A percentile compares a stretch with the other conserved stretches of the same genome.
These are phyloP conservation scores for Exophiala dermatitidis DNA, from an alignment of 2,329 filamentous ascomycete genomes.

Conservation along the genomic window DNA sequence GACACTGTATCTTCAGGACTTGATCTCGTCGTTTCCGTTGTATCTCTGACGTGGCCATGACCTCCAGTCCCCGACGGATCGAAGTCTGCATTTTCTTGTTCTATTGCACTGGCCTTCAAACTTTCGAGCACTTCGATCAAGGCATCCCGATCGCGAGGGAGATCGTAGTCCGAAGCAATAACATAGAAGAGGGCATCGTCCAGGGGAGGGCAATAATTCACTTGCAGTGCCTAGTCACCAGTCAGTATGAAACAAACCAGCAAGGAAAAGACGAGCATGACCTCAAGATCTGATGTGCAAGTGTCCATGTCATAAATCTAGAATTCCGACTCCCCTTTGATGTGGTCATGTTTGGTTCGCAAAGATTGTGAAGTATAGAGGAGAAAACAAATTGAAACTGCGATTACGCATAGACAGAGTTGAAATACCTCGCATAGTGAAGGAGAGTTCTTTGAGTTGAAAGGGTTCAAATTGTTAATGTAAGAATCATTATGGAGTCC, in stretches of 20 bases:
- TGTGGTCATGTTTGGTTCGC: conserved; percentile 10
- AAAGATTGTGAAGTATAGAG: neutral
- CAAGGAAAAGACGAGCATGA: neutral
- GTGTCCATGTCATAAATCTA: conserved; percentile 8
- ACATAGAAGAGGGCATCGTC: conserved; percentile 72
- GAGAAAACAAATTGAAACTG: no score
- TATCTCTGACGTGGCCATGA: conserved; percentile 30
- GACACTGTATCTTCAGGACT: conserved; percentile 15
- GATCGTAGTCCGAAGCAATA: conserved; percentile 66
- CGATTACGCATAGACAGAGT: neutral
- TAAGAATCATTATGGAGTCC: neutral
- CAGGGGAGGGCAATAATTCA: conserved; percentile 64
- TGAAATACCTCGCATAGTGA: neutral
- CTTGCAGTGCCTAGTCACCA: conserved; percentile 32
- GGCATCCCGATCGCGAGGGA: conserved; percentile 45
- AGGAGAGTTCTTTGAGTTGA: neutral
- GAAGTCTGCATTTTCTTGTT: conserved; percentile 49
- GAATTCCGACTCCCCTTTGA: neutral
- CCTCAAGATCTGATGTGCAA: conserved; percentile 8
- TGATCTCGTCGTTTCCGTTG: conserved; percentile 29
- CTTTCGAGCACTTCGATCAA: conserved; percentile 56
- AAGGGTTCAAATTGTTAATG: neutral
- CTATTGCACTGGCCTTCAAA: conserved; percentile 56
- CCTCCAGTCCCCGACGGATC: conserved; percentile 24
- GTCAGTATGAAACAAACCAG: conserved; percentile 3